These are phyloP conservation scores for Bertia moriformis DNA, from an alignment of 2,329 filamentous ascomycete genomes.

Conservation along the genomic window DNA sequence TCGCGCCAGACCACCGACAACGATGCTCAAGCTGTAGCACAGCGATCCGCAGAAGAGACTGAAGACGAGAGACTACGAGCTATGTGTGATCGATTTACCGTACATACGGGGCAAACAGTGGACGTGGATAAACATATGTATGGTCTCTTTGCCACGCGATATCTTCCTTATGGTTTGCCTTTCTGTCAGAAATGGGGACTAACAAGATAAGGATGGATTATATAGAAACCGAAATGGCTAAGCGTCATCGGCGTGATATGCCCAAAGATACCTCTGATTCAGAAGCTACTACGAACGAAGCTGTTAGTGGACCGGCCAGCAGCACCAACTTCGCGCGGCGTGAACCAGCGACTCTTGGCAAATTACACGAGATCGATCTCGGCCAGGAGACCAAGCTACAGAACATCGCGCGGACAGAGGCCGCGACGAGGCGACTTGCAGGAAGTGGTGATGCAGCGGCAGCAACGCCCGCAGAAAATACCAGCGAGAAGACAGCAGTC, in stretches of 20 bases:
- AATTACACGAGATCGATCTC: constrained; percentile 40
- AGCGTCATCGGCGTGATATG: constrained; percentile 19
- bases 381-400: constrained; percentile 20
- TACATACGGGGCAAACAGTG: constrained; percentile 39
- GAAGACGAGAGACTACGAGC: constrained; percentile 19
- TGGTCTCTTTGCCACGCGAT: constrained; percentile 14
- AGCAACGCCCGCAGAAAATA: constrained; percentile 10
- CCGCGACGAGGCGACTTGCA: constrained; percentile 22
- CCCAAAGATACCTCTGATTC: constrained; percentile 6
- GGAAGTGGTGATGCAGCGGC: constrained; percentile 10
- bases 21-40: constrained; percentile 6
- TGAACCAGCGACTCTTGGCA: constrained; percentile 34
- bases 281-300: neutral
- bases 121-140: constrained; percentile 52
- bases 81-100: constrained; percentile 36
- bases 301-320: neutral
- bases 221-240: constrained; percentile 53
- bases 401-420: constrained; percentile 15
- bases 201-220: constrained; percentile 51
- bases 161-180: constrained; percentile 3
- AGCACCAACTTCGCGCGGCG: constrained; percentile 9
- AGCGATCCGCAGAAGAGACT: constrained; percentile 12
- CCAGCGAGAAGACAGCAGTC: constrained; percentile 6
- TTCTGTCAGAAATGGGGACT: constrained; percentile 21
- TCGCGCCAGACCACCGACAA: constrained; percentile 8